Conservation (phyloP, 306 rosid species). For the Trichosanthes cucumerina region DNA sequence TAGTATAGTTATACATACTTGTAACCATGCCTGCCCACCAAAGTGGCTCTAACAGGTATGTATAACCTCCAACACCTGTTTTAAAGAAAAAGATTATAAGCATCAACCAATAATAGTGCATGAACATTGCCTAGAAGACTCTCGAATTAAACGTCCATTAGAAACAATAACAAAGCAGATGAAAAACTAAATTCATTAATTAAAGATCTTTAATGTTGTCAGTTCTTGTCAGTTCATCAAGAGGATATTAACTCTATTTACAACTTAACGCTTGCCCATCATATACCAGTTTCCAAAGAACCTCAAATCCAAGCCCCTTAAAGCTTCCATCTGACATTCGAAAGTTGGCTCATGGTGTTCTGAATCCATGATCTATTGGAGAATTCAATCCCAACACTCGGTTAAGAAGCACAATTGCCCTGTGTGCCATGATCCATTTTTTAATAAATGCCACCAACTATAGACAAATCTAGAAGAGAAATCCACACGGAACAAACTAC, state of each 20-base stretch:
- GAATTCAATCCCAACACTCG: neutral
- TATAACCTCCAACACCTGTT: constrained; percentile 81
- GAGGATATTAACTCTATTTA: neutral
- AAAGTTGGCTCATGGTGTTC: neutral
- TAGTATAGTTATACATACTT: constrained; percentile 38
- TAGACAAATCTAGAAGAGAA: neutral
- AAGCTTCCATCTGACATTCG: neutral
- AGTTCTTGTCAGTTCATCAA: neutral
- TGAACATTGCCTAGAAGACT: neutral
- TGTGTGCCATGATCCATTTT: neutral
- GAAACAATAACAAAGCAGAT: neutral
- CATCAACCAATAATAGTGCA: neutral
- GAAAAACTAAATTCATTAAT: neutral
- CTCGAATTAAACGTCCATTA: neutral
- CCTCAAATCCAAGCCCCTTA: neutral
- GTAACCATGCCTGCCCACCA: constrained; percentile 99
- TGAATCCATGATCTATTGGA: neutral
- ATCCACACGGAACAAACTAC: neutral
- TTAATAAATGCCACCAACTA: neutral
- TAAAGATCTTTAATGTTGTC: neutral
- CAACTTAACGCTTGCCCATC: neutral
- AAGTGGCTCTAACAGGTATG: constrained; percentile 80
- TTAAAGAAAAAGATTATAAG: constrained; percentile 7
- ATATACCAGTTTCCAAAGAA: neutral
- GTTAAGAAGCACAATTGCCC: neutral